A percentile compares a stretch with the other conserved stretches of the same genome.
These are phyloP conservation scores for Diaporthe helianthi DNA, from an alignment of 2,329 filamentous ascomycete species.

Conservation along the genomic window DNA sequence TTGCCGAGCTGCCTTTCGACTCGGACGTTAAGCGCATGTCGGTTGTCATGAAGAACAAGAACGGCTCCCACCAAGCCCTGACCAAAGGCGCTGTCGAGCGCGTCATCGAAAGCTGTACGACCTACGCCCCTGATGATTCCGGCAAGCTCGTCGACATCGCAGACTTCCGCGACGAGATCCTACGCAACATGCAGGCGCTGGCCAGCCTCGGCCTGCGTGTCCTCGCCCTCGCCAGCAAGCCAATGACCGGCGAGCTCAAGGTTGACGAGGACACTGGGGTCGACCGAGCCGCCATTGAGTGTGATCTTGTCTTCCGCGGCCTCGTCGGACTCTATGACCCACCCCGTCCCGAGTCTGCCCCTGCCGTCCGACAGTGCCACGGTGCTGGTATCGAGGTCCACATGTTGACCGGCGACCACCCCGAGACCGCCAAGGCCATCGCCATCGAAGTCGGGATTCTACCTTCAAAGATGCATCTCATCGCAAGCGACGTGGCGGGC, in stretches of 20 bases:
- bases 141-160: conserved; percentile 45
- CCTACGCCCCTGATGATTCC: neutral
- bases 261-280: conserved; percentile 49
- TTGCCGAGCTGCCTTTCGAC: conserved; percentile 70
- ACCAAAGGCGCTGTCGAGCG: conserved; percentile 68
- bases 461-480: neutral
- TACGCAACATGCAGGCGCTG: conserved; percentile 57
- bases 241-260: conserved; percentile 50
- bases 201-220: neutral
- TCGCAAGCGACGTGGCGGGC: conserved; percentile 53
- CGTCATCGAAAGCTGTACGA: conserved; percentile 62
- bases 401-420: conserved; percentile 70
- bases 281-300: conserved; percentile 56
- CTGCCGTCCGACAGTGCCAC: conserved; percentile 61
- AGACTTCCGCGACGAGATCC: conserved; percentile 16
- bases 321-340: conserved; percentile 76
- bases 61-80: conserved; percentile 43
- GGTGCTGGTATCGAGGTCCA: conserved; percentile 64
- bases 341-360: conserved; percentile 68
- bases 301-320: conserved; percentile 67
- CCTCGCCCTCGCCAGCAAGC: conserved; percentile 57
- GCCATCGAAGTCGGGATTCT: conserved; percentile 50
- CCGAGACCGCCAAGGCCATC: conserved; percentile 64
- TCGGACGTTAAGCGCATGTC: conserved; percentile 72
- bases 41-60: conserved; percentile 58